Evolutionary conservation across 768 basidiomycete species (phyloP), one percentile per base, ranked within the genome.

Genomic region (Hydnomerulius pinastri): DNA sequence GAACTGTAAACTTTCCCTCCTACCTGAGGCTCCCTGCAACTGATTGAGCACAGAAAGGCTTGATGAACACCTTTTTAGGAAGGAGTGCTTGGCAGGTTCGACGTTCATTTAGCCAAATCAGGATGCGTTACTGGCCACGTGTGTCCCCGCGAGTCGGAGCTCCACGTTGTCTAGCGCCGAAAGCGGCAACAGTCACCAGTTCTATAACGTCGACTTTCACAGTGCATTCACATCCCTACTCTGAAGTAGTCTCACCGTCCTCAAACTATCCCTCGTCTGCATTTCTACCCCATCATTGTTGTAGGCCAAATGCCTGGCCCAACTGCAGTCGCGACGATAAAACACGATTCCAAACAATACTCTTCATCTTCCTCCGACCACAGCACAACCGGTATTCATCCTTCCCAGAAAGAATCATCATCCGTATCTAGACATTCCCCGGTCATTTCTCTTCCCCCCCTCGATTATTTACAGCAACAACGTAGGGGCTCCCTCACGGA

Each of bases 401-500:
- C 58, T 57, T 54, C 65, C 33, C 67, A 66, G 37, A 63, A 60
- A 50, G 66, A 69, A 44, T 50, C 62, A 51, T 48, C 71, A 20
- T 53, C 53, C 50, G 33, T 57, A 50, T 54, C 72, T 40, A 72
- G 78, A 57, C 78, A 74, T 57, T 78, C 80, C 28, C 78, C 83
- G 15, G 72, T 78, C 40, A 73, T 81, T 4, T 79, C 86, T 46
- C 78, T 92, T 25, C 83, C 86, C 2, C 88, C 89, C 8, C 82
- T 91, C 60, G 85, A 90, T 65, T 84, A 79, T 65, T 78, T 90
- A 21, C 88, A 90, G 66, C 88, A 79, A 47, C 90, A 90, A 63
- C 81, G 89, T n/a, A 73, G 88, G 50, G 87, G 87, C 51, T 91
- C 90, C 2, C 86, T 90, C 63, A 89, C 89, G 7, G 90, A 92